Evolutionary conservation across 345 rosid species (phyloP), one percentile per base, ranked within the genome.

Genomic region (Lumnitzera littorea): DNA sequence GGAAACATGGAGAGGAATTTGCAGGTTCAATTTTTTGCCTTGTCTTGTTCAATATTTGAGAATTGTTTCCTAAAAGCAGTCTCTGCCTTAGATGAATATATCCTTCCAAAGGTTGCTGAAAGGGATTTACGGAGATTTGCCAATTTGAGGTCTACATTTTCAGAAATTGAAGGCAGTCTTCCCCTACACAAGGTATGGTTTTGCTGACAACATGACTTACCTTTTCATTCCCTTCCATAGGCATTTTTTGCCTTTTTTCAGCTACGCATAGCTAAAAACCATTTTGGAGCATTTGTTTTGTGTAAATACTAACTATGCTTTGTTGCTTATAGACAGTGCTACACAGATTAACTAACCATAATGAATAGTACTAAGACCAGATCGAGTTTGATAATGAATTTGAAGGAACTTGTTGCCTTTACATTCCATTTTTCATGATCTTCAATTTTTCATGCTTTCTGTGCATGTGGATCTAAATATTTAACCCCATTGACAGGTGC

Each of bases 81-180:
- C 20, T 56, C 41, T 0, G 2, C 12, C 15, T 61, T 76, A 90
- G 99, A 94, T 72, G 96, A 90, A 68, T 90, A 87, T 70, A 72
- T 88, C 67, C 95, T 94, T 68, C 89, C 97, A 15, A 94, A 83
- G 83, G 78, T 90, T 73, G 99, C 95, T 61, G 97, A 94, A 77
- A 82, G 96, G 76, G 84, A 80, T 61, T 60, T 94, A 62, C 73
- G 91, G 52, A 80, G 85, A 66, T 88, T 81, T 61, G 84, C 85
- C 67, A 78, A 74, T 74, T 68, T 84, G 74, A 86, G 87, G 25
- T 76, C 70, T 12, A 56, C 76, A 59, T 78, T 87, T 51, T 61
- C 69, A 47, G 72, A 64, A 36, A 64, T 81, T 46, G 97, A 78
- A 61, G 72, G 74, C 67, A 74, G 76, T 29, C 76, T 69, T 77